A percentile compares a stretch with the other conserved stretches of the same genome.
Conservation (phyloP, 2,329 filamentous ascomycete species). For the Exophiala dermatitidis region DNA sequence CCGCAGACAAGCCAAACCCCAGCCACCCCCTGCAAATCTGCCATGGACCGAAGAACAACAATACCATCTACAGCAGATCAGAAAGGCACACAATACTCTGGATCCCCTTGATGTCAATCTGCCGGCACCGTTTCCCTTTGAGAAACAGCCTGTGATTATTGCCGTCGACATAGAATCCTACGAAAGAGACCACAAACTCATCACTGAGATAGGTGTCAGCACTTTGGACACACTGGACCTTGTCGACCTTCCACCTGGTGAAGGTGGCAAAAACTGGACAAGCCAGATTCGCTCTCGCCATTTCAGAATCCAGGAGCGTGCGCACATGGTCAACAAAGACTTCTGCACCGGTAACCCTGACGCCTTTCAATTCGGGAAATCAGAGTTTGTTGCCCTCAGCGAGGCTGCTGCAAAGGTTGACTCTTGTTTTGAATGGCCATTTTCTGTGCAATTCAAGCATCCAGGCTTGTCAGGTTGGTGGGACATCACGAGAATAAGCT, state of each 20-base stretch:
- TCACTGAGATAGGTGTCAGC: slow-evolving; percentile 83
- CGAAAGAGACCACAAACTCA: slow-evolving; percentile 56
- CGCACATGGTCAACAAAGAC: slow-evolving; percentile 56
- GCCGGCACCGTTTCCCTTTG: slow-evolving; percentile 42
- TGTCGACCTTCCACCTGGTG: slow-evolving; percentile 51
- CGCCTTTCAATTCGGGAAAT: slow-evolving; percentile 63
- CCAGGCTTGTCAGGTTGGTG: slow-evolving; percentile 12
- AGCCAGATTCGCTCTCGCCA: slow-evolving; percentile 62
- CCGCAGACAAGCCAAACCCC: slow-evolving; percentile 29
- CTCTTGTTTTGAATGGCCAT: slow-evolving; percentile 52
- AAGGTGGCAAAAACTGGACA: slow-evolving; percentile 60
- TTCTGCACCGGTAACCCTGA: slow-evolving; percentile 69
- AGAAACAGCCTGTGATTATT: slow-evolving; percentile 60
- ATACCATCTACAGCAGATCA: slow-evolving; percentile 26
- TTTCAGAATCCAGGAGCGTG: slow-evolving; percentile 65
- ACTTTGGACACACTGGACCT: slow-evolving; percentile 66
- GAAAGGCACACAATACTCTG: slow-evolving; percentile 26
- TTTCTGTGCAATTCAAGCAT: slow-evolving; percentile 34
- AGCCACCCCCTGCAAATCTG: slow-evolving; percentile 15
- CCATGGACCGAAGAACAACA: slow-evolving; percentile 27
- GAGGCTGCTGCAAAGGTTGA: slow-evolving; percentile 44
- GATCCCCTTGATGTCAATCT: slow-evolving; percentile 41
- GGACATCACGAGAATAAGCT: not conserved
- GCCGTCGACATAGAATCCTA: slow-evolving; percentile 77
- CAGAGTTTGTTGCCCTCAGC: slow-evolving; percentile 47